Conservation (phyloP, 129 eudicot species). For the Dittrichia graveolens region DNA sequence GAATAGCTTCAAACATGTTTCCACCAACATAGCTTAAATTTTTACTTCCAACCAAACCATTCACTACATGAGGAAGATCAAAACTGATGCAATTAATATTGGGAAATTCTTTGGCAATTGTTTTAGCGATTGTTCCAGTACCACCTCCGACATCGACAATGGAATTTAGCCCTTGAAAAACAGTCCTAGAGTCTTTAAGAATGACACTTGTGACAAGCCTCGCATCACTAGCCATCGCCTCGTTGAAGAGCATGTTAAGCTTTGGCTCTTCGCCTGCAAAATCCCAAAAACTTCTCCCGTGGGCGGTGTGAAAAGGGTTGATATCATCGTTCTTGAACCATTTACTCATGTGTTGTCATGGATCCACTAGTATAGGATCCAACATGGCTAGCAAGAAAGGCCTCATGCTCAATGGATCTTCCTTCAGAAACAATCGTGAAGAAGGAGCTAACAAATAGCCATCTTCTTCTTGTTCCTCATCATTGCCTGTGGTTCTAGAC, state of each 20-base stretch:
- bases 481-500: background rate
- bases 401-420: slow-evolving; percentile 21
- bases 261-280: background rate
- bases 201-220: slow-evolving; percentile 16
- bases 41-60: slow-evolving; percentile 22
- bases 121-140: slow-evolving; percentile 28
- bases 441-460: slow-evolving; percentile 29
- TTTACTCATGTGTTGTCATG: slow-evolving; percentile 22
- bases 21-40: slow-evolving; percentile 26
- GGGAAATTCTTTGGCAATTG: slow-evolving; percentile 25
- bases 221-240: slow-evolving; percentile 30
- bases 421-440: slow-evolving; percentile 34
- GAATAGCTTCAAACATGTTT: slow-evolving; percentile 32
- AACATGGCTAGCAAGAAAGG: slow-evolving; percentile 23
- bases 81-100: slow-evolving; percentile 16
- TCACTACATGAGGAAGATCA: slow-evolving; percentile 42
- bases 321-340: slow-evolving; percentile 31
- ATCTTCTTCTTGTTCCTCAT: slow-evolving; percentile 8
- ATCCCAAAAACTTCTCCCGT: slow-evolving; percentile 13
- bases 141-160: slow-evolving; percentile 54
- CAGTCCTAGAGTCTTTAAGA: background rate
- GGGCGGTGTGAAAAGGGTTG: slow-evolving; percentile 10
- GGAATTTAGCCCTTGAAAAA: slow-evolving; percentile 23
- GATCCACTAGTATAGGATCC: slow-evolving; percentile 17
- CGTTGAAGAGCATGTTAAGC: slow-evolving; percentile 12